Evolutionary conservation across 2,329 filamentous ascomycete species (phyloP).

Genomic region (Colletotrichum australisinense): DNA sequence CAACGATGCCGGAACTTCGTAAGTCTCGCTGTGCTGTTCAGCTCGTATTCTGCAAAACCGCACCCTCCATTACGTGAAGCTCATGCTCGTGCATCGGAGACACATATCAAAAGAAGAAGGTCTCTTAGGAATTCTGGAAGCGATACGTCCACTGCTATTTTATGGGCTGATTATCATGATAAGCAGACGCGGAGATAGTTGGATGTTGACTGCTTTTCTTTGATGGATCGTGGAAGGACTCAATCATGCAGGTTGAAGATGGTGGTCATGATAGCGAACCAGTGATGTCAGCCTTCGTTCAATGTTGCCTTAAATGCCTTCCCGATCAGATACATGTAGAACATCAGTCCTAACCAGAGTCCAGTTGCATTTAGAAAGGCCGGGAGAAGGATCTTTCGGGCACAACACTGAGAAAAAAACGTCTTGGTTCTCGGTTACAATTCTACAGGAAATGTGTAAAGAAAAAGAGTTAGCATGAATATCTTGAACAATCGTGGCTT

Average conservation of each 20-base stretch:
- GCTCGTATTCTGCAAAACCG: not conserved
- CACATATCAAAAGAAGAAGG: conserved; percentile 10
- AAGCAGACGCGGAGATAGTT: not conserved
- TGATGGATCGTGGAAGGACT: not conserved
- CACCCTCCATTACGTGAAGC: not conserved
- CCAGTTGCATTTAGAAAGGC: not conserved
- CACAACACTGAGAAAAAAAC: not conserved
- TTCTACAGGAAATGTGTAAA: not conserved
- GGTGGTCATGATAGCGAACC: not conserved
- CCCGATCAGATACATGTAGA: not conserved
- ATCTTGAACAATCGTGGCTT: too few species aligned
- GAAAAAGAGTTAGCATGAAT: too few species aligned
- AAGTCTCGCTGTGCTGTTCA: not conserved
- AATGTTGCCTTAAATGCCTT: not conserved
- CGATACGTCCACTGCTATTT: not conserved
- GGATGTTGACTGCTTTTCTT: not conserved
- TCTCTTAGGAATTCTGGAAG: not conserved
- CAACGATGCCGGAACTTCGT: not conserved
- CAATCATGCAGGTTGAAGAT: not conserved
- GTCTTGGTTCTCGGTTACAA: not conserved
- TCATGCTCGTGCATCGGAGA: conserved; percentile 4
- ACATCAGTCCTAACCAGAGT: not conserved
- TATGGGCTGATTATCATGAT: not conserved
- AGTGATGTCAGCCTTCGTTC: not conserved
- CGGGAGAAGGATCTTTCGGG: not conserved